Evolutionary conservation across 2,329 filamentous ascomycete genomes (phyloP).

Genomic region (Claviceps spartinae): DNA sequence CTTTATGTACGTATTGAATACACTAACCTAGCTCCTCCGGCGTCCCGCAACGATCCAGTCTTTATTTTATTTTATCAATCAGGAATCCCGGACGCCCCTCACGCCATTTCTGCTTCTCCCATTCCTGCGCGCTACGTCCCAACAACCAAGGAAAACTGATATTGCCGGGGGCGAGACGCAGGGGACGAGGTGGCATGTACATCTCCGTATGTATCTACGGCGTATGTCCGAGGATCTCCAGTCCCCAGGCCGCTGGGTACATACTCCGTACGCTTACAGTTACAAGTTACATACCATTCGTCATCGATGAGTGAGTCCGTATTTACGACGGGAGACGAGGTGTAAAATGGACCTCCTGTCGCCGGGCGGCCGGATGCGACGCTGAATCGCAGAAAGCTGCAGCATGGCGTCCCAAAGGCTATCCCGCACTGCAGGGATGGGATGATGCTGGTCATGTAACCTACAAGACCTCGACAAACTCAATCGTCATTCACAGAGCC

Average conservation of each 20-base stretch:
- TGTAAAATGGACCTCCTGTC: neutral
- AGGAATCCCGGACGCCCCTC: neutral
- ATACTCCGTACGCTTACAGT: too few species aligned
- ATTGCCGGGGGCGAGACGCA: too few species aligned
- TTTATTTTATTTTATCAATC: neutral
- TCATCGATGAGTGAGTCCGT: neutral
- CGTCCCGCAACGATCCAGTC: neutral
- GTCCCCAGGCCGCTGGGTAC: neutral
- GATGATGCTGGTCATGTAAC: too few species aligned
- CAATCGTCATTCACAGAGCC: too few species aligned
- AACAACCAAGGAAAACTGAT: neutral
- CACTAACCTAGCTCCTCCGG: neutral
- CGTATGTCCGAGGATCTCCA: neutral
- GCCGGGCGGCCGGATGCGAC: neutral
- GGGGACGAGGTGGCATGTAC: too few species aligned
- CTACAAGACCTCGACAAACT: too few species aligned
- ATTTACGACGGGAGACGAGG: conserved; percentile 1
- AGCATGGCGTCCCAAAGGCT: too few species aligned
- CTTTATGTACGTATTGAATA: too few species aligned
- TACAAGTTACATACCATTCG: too few species aligned
- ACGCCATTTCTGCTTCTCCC: neutral
- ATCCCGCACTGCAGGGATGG: too few species aligned
- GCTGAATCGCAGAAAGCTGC: too few species aligned
- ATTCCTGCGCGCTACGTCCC: neutral
- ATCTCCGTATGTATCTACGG: too few species aligned